Base-by-base conservation (phyloP, 129 eudicot genomes). In the Centella asiatica region DNA sequence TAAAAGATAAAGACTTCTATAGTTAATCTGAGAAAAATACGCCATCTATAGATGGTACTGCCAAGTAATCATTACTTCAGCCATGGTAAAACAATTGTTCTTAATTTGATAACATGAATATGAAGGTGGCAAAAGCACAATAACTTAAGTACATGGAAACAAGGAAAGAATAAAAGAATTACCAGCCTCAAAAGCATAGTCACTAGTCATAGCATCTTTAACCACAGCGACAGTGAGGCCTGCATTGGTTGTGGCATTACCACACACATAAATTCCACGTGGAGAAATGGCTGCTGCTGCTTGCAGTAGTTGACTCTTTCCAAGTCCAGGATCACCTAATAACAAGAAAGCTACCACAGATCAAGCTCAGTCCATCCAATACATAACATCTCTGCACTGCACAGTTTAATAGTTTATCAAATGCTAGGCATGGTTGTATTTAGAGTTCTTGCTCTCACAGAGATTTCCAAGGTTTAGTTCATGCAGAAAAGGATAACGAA, bases 181-280 rank as follows among this genome's bases (percentile, higher is more conserved):
- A 92, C 98, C 99, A 76, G 99, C 96, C 60, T 92, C 96, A 84
- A 92, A 92, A 74, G 99, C 99, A 62, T 84, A 92, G 74, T 90
- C 98, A 75, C 88, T 72, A 14, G 95, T 90, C 94, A 81, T 77
- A 32, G 95, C 74, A 78, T 92, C 99, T 78, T 87, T 92, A 40
- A 92, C 96, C 66, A 92, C 99, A 34, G 96, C 99, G 71, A 92
- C 99, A 45, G 99, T 84, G 40, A 92, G 90, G 26, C 99, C 99
- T 69, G 99, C 99, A 76, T 87, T 92, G 29, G 96, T 92, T 45
- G 96, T 87, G 60, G 86, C 96, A 74, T 92, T 90, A 53, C 98
- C 98, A 66, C 98, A 90, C 42, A 90, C 90, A 71, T 90, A 90
- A 45, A 90, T 90, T 4, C 98, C 98, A 56, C 98, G 94, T 54